A percentile compares a stretch with the other conserved stretches of the same genome.
These are phyloP conservation scores for Solanum hybrid DNA, from an alignment of 305 asterid species.

Conservation along the genomic window DNA sequence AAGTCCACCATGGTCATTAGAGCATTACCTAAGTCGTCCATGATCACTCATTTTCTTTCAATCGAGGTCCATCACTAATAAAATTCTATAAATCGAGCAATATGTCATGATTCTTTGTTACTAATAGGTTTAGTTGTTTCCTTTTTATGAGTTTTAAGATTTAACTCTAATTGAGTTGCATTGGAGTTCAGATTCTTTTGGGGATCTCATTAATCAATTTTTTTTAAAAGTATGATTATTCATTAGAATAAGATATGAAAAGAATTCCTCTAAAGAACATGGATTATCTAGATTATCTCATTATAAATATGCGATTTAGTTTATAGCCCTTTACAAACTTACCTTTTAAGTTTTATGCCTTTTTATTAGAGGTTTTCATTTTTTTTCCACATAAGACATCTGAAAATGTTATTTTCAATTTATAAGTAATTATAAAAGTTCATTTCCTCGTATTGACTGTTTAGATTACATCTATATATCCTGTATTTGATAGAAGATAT, in stretches of 20 bases:
- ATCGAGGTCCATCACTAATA: too few relatives aligned
- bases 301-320: neutral
- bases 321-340: neutral
- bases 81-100: neutral
- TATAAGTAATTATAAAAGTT: neutral
- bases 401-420: neutral
- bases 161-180: neutral
- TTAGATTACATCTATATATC: neutral
- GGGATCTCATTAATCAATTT: neutral
- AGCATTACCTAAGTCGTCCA: neutral
- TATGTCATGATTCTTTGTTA: neutral
- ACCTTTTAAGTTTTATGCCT: neutral
- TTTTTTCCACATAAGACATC: neutral
- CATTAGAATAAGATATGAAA: neutral
- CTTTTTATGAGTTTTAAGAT: neutral
- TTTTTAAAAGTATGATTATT: neutral
- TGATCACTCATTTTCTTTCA: neutral
- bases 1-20: neutral
- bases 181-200: neutral
- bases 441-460: neutral
- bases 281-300: neutral
- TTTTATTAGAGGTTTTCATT: neutral
- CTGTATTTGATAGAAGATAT: neutral
- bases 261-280: neutral
- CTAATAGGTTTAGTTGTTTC: neutral